These are phyloP conservation scores for Aspergillus egyptiacus DNA, from an alignment of 495 filamentous ascomycete species.

Conservation along the genomic window DNA sequence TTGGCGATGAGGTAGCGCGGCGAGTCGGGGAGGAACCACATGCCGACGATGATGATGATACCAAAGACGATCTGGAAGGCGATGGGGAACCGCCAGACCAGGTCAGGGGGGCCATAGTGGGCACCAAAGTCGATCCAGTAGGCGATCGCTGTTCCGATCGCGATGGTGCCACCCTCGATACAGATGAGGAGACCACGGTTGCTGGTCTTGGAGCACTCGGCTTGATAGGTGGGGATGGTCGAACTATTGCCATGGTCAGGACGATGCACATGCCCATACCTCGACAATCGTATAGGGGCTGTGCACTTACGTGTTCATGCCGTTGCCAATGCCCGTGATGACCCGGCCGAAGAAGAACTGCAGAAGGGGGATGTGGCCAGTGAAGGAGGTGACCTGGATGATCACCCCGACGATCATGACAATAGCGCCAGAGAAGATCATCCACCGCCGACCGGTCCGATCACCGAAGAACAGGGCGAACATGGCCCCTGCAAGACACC, in stretches of 20 bases:
- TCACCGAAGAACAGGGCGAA: conserved; percentile 66
- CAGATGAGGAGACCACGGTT: conserved; percentile 80
- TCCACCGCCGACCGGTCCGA: conserved; percentile 58
- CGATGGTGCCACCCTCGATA: conserved; percentile 75
- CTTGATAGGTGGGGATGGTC: conserved; percentile 77
- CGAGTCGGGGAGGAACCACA: conserved; percentile 67
- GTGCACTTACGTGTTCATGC: conserved; percentile 55
- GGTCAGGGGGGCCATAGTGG: conserved; percentile 56
- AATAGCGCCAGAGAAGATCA: conserved; percentile 54
- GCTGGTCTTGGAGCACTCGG: conserved; percentile 65
- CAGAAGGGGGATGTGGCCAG: conserved; percentile 39
- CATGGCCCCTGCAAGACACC: conserved; percentile 69
- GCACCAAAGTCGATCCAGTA: conserved; percentile 86
- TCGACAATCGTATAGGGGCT: background rate
- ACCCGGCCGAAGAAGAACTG: conserved; percentile 74
- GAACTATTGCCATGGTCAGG: conserved; percentile 20
- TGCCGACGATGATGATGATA: conserved; percentile 56
- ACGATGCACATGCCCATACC: no score
- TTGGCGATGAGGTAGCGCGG: conserved; percentile 69
- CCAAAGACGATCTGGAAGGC: conserved; percentile 76
- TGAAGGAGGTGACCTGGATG: conserved; percentile 61
- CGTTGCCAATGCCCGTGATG: conserved; percentile 71
- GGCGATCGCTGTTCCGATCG: conserved; percentile 67
- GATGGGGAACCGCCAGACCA: conserved; percentile 77
- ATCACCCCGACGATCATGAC: conserved; percentile 77